phyloP scores from a whole-genome alignment of 2,329 filamentous ascomycete species.

The Colletotrichum plurivorum region DNA sequence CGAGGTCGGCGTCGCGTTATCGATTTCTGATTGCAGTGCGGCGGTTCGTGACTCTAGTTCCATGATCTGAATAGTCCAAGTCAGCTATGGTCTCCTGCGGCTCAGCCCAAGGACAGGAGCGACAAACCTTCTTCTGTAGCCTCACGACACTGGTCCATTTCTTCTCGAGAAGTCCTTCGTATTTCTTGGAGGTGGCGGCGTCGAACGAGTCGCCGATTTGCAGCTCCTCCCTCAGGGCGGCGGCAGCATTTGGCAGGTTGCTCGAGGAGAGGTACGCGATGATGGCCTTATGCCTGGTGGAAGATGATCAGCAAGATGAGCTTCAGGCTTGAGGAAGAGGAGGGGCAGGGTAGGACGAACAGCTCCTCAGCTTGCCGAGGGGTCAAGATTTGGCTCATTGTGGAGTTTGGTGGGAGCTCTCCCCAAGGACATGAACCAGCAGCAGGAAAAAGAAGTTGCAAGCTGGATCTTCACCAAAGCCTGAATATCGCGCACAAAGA shows the following conservation, averaged over 20 bases:
- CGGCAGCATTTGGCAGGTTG: slow-evolving; percentile 78
- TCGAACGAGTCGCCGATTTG: slow-evolving; percentile 80
- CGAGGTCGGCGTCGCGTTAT: slow-evolving; percentile 83
- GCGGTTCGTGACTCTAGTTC: slow-evolving; percentile 86
- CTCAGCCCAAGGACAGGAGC: background rate
- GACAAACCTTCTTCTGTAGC: slow-evolving; percentile 89
- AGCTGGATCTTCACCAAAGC: background rate
- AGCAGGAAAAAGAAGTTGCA: background rate
- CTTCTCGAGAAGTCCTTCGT: slow-evolving; percentile 94
- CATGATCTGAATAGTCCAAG: slow-evolving; percentile 78
- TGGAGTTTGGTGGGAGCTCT: slow-evolving; percentile 34
- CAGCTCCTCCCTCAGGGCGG: slow-evolving; percentile 83
- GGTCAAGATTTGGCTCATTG: slow-evolving; percentile 83
- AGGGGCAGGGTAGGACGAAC: slow-evolving; percentile 60
- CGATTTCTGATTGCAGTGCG: slow-evolving; percentile 84
- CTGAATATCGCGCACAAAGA: background rate
- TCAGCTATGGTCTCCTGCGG: slow-evolving; percentile 3
- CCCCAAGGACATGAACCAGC: background rate
- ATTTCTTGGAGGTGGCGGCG: slow-evolving; percentile 88
- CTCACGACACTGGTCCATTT: slow-evolving; percentile 98
- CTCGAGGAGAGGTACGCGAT: slow-evolving; percentile 87
- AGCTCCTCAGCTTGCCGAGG: slow-evolving; percentile 89
- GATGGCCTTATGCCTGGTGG: slow-evolving; percentile 87
- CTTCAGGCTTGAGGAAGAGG: background rate
- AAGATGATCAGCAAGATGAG: slow-evolving; percentile 37